Evolutionary conservation across 2,329 filamentous ascomycete species (phyloP), one percentile per base, ranked within the genome.

Genomic region (Ceratocystis smalleyi): DNA sequence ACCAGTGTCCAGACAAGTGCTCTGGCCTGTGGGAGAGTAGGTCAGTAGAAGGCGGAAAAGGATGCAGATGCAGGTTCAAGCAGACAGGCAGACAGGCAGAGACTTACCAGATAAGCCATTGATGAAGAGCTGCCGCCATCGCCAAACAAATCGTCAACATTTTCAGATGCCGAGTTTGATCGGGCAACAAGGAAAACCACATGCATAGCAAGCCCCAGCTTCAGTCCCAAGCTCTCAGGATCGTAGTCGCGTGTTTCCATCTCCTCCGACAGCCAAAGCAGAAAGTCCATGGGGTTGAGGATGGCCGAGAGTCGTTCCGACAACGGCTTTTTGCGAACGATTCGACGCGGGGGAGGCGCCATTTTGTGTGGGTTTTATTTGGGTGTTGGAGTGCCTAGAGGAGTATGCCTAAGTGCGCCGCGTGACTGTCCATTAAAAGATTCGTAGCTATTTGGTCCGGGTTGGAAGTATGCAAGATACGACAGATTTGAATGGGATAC

Each of bases 241-340:
- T 96, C 89, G 85, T 91, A 95, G 70, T 96, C 89, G 71, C 87
- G 86, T 32, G 90, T 90, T 72, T 96, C 91, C 67, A 99, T 81
- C 75, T 96, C 89, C 73, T 97, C 92, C 0, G 89, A 95, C 1
- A 95, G 75, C 88, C 90, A 96, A 19, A 99, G 83, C 63, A 94
- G 77, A 71, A 92, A 88, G 75, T 99, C 94, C 77, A 88, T 86
- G 2, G 89, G 90, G 71, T 97, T 92, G 66, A 96, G 77, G 73
- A 84, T 84, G 65, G 88, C 81, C 72, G 84, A 84, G 73, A 97
- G 81, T 73, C 92, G 89, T 79, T 97, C 87, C 35, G 77, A 73
- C 69, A 96, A 81, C 73, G 94, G 86, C 72, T 83, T 84, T 70
- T 84, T 85, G 72, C 94, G 90, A 69, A 99, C 85, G 67, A 96